Evolutionary conservation across 2,329 filamentous ascomycete genomes (phyloP).

Genomic region (Colletotrichum agaves): DNA sequence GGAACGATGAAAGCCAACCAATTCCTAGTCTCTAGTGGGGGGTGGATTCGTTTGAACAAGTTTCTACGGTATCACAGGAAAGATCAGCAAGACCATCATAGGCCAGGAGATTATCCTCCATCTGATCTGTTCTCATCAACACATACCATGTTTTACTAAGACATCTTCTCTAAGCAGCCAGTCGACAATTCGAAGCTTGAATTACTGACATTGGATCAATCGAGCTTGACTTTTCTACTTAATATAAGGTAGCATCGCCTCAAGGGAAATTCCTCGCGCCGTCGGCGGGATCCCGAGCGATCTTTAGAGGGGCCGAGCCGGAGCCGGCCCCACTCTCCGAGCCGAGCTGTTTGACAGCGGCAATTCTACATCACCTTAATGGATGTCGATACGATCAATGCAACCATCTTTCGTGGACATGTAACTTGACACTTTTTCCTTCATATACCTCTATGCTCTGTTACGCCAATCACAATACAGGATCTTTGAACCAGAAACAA

Average conservation of each 20-base stretch:
- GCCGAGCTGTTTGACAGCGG: too few species aligned
- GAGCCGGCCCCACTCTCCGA: slow-evolving; percentile 17
- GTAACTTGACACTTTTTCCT: too few species aligned
- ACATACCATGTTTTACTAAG: not conserved
- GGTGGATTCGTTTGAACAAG: too few species aligned
- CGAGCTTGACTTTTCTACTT: not conserved
- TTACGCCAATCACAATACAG: too few species aligned
- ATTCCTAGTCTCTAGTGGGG: too few species aligned
- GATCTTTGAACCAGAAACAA: too few species aligned
- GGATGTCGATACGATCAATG: too few species aligned
- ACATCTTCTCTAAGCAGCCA: not conserved
- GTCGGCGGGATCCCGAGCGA: slow-evolving; percentile 18
- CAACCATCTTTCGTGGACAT: too few species aligned
- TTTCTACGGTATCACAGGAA: too few species aligned
- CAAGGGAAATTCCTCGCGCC: slow-evolving; percentile 5
- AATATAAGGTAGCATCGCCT: slow-evolving; percentile 5
- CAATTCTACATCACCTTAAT: too few species aligned
- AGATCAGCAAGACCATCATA: not conserved
- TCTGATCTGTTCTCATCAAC: not conserved
- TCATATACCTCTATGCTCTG: too few species aligned
- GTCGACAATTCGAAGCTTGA: not conserved
- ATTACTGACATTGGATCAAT: not conserved
- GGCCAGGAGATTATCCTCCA: not conserved
- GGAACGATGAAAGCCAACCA: too few species aligned
- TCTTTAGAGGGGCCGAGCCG: slow-evolving; percentile 21